Base-by-base conservation (phyloP, 768 basidiomycete species). In the Leccinum imitatum region DNA sequence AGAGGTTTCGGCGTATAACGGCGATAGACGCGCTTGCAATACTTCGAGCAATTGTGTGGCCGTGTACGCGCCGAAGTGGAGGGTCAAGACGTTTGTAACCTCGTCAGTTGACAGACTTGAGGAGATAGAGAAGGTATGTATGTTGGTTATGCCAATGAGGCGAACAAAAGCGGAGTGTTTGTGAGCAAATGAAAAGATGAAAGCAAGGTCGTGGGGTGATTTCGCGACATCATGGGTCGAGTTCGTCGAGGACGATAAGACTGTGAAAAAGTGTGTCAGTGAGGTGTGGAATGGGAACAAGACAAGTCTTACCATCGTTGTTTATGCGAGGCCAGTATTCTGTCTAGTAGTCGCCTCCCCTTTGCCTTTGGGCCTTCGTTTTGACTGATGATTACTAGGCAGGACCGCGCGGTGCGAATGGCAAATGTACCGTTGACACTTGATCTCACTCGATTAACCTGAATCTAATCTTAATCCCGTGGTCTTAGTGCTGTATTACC, bases 131-230 rank as follows among this genome's bases (percentile, higher is more conserved):
- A 95, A 83, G 6, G 91, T 93, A 66, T 94, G 93, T 2, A 90
- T 91, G 67, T 95, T 95, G 44, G 93, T 91, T 69, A 95, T 93
- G 39, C 89, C 91, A 65, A 95, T 86, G 44, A 93, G 65, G 52
- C 91, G 85, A 58, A 94, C 71, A 39, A 74, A 76, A 10, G 81
- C 72, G 1, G 82, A 70, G 54, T 84, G 75, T 4, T 79, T 72
- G 54, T 82, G 80, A 10, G 87, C 82, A 25, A 93, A 78, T 5
- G 84, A 79, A 72, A 94, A 91, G 50, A 95, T 74, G 11, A 85
- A 75, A 2, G 81, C 70, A 50, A 93, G 77, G 9, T 83, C 74
- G 64, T 85, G 84, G 2, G 82, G 64, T 10, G 83, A 85, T 3
- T 85, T 79, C 15, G 85, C 83, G 62, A 92, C 84, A 69, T 93